These are phyloP conservation scores for Taphrina betulina DNA, from an alignment of 1,139 yeast species.

Conservation along the genomic window DNA sequence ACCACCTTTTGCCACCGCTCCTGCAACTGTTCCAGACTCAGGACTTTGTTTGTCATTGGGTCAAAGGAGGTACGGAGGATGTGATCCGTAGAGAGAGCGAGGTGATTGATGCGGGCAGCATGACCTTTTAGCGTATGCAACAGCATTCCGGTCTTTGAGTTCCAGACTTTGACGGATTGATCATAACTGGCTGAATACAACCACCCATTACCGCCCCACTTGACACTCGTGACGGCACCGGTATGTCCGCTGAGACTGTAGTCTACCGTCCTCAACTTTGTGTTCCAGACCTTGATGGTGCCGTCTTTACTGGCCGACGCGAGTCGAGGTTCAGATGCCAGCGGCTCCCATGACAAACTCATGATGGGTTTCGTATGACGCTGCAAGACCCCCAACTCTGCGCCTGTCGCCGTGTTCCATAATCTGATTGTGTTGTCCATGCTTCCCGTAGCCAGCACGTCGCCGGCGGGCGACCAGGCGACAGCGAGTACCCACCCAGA, in stretches of 20 bases:
- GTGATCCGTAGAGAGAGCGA: constrained; percentile 86
- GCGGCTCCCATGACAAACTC: constrained; percentile 89
- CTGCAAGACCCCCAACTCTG: constrained; percentile 59
- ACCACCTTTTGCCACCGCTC: constrained; percentile 77
- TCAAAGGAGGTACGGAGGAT: constrained; percentile 74
- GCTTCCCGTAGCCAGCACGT: constrained; percentile 88
- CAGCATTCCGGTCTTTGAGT: constrained; percentile 48
- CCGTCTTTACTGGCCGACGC: constrained; percentile 93
- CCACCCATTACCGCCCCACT: constrained; percentile 90
- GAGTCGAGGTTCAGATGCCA: constrained; percentile 72
- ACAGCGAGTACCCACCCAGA: constrained; percentile 92
- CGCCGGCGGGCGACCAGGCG: constrained; percentile 92
- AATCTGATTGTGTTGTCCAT: constrained; percentile 81
- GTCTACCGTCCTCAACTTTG: constrained; percentile 62
- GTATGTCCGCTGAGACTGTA: constrained; percentile 85
- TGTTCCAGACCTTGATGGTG: constrained; percentile 86
- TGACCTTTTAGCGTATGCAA: constrained; percentile 79
- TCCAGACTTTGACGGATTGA: constrained; percentile 92
- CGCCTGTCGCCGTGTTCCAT: constrained; percentile 82
- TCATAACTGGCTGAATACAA: constrained; percentile 93
- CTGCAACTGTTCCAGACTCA: constrained; percentile 50
- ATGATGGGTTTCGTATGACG: constrained; percentile 94
- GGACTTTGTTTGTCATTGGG: constrained; percentile 34
- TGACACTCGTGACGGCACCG: constrained; percentile 85
- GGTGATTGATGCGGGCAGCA: constrained; percentile 97